Base-by-base conservation (phyloP, 352 stramenopile genomes). In the Phytophthora melonis region DNA sequence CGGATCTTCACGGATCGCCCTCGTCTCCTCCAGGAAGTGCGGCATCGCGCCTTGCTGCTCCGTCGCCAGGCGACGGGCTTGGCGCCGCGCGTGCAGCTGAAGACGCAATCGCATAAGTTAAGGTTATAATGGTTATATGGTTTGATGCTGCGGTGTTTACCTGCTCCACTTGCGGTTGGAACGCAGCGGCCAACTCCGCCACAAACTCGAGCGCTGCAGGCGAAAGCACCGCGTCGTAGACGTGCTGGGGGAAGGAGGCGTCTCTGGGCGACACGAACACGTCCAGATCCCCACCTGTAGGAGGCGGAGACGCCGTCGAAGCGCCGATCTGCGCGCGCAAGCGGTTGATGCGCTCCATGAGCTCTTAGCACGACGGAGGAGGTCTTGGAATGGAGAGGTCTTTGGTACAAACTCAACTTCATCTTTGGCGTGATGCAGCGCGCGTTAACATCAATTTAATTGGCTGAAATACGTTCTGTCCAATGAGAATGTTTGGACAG, bases 131-230 rank as follows among this genome's bases (percentile, higher is more conserved):
- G 4, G 8, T 11, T 10, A 9, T n/a, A 50, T 16, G 21, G 14
- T 21, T 53, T 25, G 23, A 5, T 54, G 92, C 13, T 14, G 34
- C 34, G 34, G 9, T 14, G 13, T 0, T 32, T 16, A 41, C 82
- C 61, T 86, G 43, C 11, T 82, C 63, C 8, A 93, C 74, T 32
- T 91, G 65, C 34, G 47, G 11, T 3, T 93, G 85, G 70, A 98
- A 98, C 50, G 84, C 80, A 59, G 75, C 66, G 18, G 88, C 89
- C 41, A 98, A 68, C 16, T 92, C 83, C 18, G 89, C 85, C 8
- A 98, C 82, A 72, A 98, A 98, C 43, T 83, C 83, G 8, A 98
- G 72, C 11, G 94, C 92, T 23, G 94, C 81, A 34, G 86, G 78
- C 3, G 92, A 97, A 10, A 98, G 75, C 65, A 98, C 94, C 4